Conservation (phyloP, 139 green algal species). For the Chlorella sp. region DNA sequence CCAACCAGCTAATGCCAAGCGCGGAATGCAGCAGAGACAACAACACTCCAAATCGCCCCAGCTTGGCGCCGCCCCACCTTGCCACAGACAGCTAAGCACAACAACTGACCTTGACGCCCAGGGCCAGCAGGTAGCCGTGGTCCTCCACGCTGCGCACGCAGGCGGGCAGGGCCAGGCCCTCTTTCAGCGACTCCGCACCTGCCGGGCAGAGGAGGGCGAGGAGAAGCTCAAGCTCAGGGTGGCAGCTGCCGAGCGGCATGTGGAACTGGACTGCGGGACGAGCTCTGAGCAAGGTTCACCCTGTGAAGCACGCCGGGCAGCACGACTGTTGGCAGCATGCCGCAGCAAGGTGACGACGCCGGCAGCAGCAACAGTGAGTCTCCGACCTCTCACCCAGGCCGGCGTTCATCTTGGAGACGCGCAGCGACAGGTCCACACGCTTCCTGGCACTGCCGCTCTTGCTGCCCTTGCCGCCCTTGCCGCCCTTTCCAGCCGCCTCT, state of each 20-base stretch:
- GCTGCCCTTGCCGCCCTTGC: slow-evolving; percentile 11
- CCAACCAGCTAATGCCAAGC: no score
- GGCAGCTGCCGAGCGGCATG: no score
- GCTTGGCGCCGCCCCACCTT: no score
- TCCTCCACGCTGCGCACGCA: slow-evolving; percentile 89
- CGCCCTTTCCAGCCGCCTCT: slow-evolving; percentile 5
- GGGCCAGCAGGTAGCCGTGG: slow-evolving; percentile 83
- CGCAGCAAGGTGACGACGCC: background rate
- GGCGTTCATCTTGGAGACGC: slow-evolving; percentile 48
- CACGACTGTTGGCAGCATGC: background rate
- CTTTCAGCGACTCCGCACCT: slow-evolving; percentile 34
- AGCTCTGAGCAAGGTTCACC: no score
- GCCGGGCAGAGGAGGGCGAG: background rate
- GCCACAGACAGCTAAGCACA: no score
- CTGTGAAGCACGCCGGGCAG: background rate
- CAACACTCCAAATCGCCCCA: no score
- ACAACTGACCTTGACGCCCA: slow-evolving; percentile 78
- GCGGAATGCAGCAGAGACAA: background rate
- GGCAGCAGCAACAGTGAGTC: background rate
- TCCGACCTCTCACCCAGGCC: slow-evolving; percentile 35
- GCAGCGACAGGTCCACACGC: slow-evolving; percentile 63
- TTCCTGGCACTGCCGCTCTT: slow-evolving; percentile 50
- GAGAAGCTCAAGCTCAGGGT: no score
- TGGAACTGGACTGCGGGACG: no score
- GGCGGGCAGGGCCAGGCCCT: slow-evolving; percentile 63